phyloP scores from a whole-genome alignment of 495 filamentous ascomycete species.

The Talaromyces thailandensis region DNA sequence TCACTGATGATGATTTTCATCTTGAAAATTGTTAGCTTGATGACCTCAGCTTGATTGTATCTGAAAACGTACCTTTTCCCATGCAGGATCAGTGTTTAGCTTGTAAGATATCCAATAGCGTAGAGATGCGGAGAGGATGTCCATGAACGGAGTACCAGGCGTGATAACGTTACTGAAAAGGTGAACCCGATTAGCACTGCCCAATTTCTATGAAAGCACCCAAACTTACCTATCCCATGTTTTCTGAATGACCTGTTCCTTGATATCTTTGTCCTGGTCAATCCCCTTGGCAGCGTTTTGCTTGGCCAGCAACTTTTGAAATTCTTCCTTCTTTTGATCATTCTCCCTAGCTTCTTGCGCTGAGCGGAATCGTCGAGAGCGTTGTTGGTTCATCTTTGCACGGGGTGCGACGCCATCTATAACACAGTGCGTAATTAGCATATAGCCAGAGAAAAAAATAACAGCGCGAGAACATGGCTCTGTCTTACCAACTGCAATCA shows the following conservation, averaged over 20 bases:
- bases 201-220: not conserved
- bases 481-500: conserved; percentile 89
- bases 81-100: conserved; percentile 92
- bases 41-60: not conserved
- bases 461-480: not conserved
- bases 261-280: conserved; percentile 44
- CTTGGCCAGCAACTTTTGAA: conserved; percentile 65
- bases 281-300: conserved; percentile 54
- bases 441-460: conserved; percentile 1
- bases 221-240: conserved; percentile 64
- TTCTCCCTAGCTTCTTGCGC: conserved; percentile 92
- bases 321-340: conserved; percentile 80
- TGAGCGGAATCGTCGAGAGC: conserved; percentile 81
- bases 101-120: conserved; percentile 97
- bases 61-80: conserved; percentile 56
- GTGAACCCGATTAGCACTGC: not conserved
- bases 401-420: conserved; percentile 86
- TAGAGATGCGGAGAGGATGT: conserved; percentile 82
- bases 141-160: conserved; percentile 98
- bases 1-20: conserved; percentile 97
- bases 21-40: conserved; percentile 25
- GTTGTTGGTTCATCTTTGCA: conserved; percentile 97
- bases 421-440: conserved; percentile 15
- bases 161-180: conserved; percentile 77
- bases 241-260: conserved; percentile 67